A percentile compares a stretch with the other conserved stretches of the same genome.
Conservation (phyloP, 1,139 yeast genomes). For the Suhomyces panamericanus region DNA sequence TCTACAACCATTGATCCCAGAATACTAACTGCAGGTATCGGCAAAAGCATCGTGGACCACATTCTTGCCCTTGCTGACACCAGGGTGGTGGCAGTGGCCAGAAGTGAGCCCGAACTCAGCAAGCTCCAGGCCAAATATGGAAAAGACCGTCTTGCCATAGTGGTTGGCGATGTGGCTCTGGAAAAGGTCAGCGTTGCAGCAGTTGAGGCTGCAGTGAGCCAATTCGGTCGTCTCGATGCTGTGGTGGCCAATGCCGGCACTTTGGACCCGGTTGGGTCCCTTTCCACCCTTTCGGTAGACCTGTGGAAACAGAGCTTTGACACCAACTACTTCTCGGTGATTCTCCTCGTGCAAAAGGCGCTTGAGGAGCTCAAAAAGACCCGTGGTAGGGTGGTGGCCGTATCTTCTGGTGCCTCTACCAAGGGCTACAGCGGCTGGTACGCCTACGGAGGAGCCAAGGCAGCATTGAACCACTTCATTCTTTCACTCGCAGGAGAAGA, state of each 20-base stretch:
- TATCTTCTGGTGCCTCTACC: slow-evolving; percentile 83
- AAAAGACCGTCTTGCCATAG: slow-evolving; percentile 48
- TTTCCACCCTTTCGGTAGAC: slow-evolving; percentile 49
- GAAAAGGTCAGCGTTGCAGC: slow-evolving; percentile 37
- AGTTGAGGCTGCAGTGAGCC: slow-evolving; percentile 46
- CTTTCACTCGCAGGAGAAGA: slow-evolving; percentile 68
- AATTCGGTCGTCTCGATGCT: slow-evolving; percentile 66
- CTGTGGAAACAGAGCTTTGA: slow-evolving; percentile 71
- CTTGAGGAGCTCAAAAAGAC: slow-evolving; percentile 59
- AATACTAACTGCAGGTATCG: slow-evolving; percentile 58
- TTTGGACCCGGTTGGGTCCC: slow-evolving; percentile 70
- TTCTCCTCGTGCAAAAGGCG: slow-evolving; percentile 56
- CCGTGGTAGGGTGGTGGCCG: slow-evolving; percentile 67
- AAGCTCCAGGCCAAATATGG: slow-evolving; percentile 48
- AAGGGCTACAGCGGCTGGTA: slow-evolving; percentile 73
- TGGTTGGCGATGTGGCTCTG: slow-evolving; percentile 70
- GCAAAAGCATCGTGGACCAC: slow-evolving; percentile 62
- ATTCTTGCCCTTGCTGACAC: slow-evolving; percentile 44
- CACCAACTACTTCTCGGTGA: slow-evolving; percentile 76
- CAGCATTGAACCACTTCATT: slow-evolving; percentile 79
- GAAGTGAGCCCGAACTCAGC: slow-evolving; percentile 52
- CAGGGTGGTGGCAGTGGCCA: slow-evolving; percentile 64
- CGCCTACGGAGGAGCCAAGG: slow-evolving; percentile 88
- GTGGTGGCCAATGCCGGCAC: slow-evolving; percentile 87
- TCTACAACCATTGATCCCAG: no score